Percentiles rank a stretch among this genome's conserved stretches.
Conservation (phyloP, 768 basidiomycete genomes). For the Termitomyces heimii region DNA sequence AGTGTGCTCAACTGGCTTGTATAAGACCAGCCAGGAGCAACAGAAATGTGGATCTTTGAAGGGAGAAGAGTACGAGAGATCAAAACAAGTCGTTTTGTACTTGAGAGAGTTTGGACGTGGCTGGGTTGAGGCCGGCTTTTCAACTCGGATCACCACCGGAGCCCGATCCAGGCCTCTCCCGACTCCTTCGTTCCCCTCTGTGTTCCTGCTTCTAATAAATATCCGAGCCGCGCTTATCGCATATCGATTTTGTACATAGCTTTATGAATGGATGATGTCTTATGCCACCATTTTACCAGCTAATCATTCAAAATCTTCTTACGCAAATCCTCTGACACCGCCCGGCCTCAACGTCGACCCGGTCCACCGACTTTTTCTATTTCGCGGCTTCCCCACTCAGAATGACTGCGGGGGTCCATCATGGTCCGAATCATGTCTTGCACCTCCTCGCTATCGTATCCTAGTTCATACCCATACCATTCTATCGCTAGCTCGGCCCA, state of each 20-base stretch:
- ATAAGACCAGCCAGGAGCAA: constrained; percentile 15
- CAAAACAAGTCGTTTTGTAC: constrained; percentile 9
- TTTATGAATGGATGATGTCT: not conserved
- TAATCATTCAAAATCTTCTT: not conserved
- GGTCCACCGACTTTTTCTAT: constrained; percentile 29
- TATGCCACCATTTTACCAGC: not conserved
- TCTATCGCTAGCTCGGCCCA: constrained; percentile 45
- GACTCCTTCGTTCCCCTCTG: not conserved
- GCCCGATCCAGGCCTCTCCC: constrained; percentile 11
- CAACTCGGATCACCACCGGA: constrained; percentile 13
- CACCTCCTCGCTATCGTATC: constrained; percentile 45
- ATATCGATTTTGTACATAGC: not conserved
- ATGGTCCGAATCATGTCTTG: constrained; percentile 29
- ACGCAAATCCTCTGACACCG: constrained; percentile 1
- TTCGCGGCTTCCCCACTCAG: constrained; percentile 42
- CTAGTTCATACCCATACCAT: constrained; percentile 57
- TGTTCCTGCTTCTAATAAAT: not conserved
- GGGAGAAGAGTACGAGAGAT: constrained; percentile 10
- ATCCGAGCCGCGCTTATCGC: constrained; percentile 3
- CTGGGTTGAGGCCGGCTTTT: constrained; percentile 7
- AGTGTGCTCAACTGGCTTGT: constrained; percentile 19
- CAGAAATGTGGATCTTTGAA: not conserved
- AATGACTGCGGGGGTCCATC: constrained; percentile 33
- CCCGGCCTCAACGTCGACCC: not conserved
- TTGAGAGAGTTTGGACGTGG: constrained; percentile 13